Evolutionary conservation across 768 basidiomycete genomes (phyloP).

Genomic region (Rickenella mellea): DNA sequence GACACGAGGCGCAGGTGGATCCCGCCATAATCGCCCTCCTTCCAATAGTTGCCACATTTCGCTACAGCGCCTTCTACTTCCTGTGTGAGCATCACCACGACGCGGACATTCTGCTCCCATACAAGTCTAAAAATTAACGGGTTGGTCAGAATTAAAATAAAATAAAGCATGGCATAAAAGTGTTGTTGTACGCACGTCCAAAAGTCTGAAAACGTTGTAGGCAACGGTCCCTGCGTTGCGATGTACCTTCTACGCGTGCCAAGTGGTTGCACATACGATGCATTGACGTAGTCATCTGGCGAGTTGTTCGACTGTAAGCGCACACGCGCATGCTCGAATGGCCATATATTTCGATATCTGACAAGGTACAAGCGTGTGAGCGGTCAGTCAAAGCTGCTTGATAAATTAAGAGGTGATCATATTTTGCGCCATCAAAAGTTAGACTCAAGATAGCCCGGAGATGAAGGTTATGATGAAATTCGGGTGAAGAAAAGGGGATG

Average conservation of each 20-base stretch:
- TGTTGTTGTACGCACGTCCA: constrained; percentile 90
- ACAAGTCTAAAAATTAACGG: constrained; percentile 44
- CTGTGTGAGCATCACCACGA: constrained; percentile 94
- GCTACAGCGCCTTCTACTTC: constrained; percentile 81
- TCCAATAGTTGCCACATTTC: constrained; percentile 92
- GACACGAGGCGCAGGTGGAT: constrained; percentile 36
- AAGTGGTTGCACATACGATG: constrained; percentile 84
- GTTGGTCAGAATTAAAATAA: background rate
- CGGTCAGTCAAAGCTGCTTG: background rate
- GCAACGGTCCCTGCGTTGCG: constrained; percentile 91
- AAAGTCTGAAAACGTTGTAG: constrained; percentile 84
- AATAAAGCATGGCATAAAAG: too few species aligned
- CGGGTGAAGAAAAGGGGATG: background rate
- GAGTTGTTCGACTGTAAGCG: constrained; percentile 41
- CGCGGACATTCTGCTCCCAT: constrained; percentile 91
- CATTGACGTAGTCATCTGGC: constrained; percentile 92
- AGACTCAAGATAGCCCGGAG: background rate
- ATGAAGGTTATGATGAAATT: too few species aligned
- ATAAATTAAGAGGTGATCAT: background rate
- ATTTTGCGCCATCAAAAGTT: constrained; percentile 6
- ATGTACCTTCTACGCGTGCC: constrained; percentile 81
- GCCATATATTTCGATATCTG: constrained; percentile 96
- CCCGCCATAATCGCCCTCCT: constrained; percentile 57
- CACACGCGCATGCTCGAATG: constrained; percentile 91
- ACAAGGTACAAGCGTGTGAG: background rate